Percentiles rank a stretch among this genome's conserved stretches.
These are phyloP conservation scores for Jaenimonas drosophilae DNA, from an alignment of 208 protist species.

Conservation along the genomic window DNA sequence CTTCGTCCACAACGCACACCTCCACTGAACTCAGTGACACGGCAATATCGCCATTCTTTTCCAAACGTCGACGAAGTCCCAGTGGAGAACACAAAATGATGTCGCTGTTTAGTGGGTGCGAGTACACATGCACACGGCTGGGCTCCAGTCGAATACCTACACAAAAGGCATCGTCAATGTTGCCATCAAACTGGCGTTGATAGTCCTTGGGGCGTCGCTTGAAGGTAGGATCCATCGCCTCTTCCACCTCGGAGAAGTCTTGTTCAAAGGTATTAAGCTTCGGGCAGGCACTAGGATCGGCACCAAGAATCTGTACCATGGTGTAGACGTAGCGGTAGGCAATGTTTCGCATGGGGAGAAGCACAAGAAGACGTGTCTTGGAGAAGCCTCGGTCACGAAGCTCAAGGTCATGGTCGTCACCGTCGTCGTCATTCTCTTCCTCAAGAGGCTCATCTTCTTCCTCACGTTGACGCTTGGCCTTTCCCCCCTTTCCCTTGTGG, in stretches of 20 bases:
- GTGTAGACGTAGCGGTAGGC: constrained; percentile 84
- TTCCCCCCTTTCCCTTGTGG: constrained; percentile 2
- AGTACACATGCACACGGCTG: constrained; percentile 73
- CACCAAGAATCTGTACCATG: constrained; percentile 62
- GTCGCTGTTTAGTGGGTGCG: constrained; percentile 89
- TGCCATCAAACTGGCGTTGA: constrained; percentile 90
- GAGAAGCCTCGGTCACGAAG: constrained; percentile 93
- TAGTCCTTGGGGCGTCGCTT: constrained; percentile 81
- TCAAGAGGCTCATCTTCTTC: constrained; percentile 5
- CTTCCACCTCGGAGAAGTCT: constrained; percentile 85
- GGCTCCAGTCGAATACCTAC: constrained; percentile 82
- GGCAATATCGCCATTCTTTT: constrained; percentile 59
- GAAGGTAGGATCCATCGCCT: constrained; percentile 81
- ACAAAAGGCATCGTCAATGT: constrained; percentile 95
- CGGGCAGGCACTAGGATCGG: constrained; percentile 42
- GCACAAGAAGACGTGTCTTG: constrained; percentile 85
- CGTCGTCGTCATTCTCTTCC: constrained; percentile 9
- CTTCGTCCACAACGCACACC: constrained; percentile 89
- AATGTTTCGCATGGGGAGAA: constrained; percentile 91
- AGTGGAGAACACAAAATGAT: constrained; percentile 95
- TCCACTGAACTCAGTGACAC: constrained; percentile 92
- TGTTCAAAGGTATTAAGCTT: constrained; percentile 74
- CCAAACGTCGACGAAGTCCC: constrained; percentile 73
- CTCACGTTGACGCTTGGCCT: constrained; percentile 6
- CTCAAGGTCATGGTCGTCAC: constrained; percentile 51